Evolutionary conservation across 495 filamentous ascomycete species (phyloP).

Genomic region (Daldinia vernicosa): DNA sequence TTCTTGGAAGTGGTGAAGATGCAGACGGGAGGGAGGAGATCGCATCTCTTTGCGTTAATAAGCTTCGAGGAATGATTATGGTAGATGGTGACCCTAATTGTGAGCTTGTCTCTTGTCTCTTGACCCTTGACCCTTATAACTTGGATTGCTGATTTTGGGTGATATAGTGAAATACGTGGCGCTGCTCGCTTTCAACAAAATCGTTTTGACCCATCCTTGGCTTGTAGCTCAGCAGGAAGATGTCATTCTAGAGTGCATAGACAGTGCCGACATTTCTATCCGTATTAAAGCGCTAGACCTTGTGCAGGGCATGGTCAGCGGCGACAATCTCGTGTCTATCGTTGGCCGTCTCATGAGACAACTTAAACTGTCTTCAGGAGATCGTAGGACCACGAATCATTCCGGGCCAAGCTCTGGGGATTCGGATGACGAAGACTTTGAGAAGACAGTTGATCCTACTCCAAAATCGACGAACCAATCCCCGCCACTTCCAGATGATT

Average conservation of each 20-base stretch:
- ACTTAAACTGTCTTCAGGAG: constrained; percentile 63
- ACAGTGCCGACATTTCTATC: constrained; percentile 96
- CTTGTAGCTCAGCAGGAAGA: constrained; percentile 91
- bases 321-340: constrained; percentile 80
- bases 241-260: constrained; percentile 94
- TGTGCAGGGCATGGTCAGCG: constrained; percentile 88
- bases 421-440: constrained; percentile 67
- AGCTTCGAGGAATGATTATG: constrained; percentile 91
- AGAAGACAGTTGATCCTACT: constrained; percentile 48
- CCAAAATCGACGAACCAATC: constrained; percentile 48
- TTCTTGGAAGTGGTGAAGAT: constrained; percentile 80
- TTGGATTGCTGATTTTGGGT: constrained; percentile 24
- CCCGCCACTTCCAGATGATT: constrained; percentile 77
- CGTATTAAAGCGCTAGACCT: constrained; percentile 91
- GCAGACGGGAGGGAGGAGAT: constrained; percentile 87
- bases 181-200: constrained; percentile 90
- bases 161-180: constrained; percentile 92
- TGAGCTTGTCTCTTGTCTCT: constrained; percentile 56
- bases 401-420: constrained; percentile 49
- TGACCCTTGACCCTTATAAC: background rate
- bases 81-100: constrained; percentile 92
- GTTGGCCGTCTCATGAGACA: constrained; percentile 88
- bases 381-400: constrained; percentile 46
- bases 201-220: constrained; percentile 86
- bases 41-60: constrained; percentile 89